A percentile compares a stretch with the other conserved stretches of the same genome.
Conservation (phyloP, 164 flowering plant genomes). For the Litsea cubeba region DNA sequence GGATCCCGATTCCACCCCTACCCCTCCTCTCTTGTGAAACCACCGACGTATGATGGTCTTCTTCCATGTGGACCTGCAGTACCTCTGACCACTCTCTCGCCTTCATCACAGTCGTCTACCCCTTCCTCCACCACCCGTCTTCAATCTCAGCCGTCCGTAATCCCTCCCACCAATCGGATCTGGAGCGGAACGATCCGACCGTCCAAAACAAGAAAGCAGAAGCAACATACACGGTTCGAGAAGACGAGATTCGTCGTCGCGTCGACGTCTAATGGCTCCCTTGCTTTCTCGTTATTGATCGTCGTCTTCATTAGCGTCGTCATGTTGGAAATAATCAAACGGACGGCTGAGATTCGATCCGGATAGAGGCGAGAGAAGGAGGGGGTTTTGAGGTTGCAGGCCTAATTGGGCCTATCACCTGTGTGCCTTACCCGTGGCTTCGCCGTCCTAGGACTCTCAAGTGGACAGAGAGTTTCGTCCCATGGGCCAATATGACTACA, state of each 20-base stretch:
- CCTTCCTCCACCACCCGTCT: slow-evolving; percentile 21
- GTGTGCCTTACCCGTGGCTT: too few species aligned
- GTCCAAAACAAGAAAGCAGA: neutral
- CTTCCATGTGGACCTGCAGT: slow-evolving; percentile 84
- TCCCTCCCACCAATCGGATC: neutral
- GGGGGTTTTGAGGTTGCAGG: too few species aligned
- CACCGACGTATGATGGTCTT: slow-evolving; percentile 78
- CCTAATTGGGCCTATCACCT: too few species aligned
- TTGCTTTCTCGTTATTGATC: neutral
- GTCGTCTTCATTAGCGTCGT: too few species aligned
- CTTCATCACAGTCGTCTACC: slow-evolving; percentile 28
- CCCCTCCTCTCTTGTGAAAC: slow-evolving; percentile 34
- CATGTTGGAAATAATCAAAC: too few species aligned
- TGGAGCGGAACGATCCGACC: neutral
- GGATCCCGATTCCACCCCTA: slow-evolving; percentile 47
- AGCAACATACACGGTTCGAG: neutral
- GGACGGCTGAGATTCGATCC: too few species aligned
- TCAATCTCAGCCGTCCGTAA: slow-evolving; percentile 3
- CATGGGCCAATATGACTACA: too few species aligned
- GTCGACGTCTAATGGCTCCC: neutral
- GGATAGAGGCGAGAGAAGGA: too few species aligned
- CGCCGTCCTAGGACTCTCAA: too few species aligned
- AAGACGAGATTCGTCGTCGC: neutral
- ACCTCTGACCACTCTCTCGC: slow-evolving; percentile 80
- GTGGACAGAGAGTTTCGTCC: too few species aligned